Percentiles rank a stretch among this genome's conserved stretches.
Evolutionary conservation across 345 rosid genomes (phyloP).

Genomic region (Dipteronia sinensis): DNA sequence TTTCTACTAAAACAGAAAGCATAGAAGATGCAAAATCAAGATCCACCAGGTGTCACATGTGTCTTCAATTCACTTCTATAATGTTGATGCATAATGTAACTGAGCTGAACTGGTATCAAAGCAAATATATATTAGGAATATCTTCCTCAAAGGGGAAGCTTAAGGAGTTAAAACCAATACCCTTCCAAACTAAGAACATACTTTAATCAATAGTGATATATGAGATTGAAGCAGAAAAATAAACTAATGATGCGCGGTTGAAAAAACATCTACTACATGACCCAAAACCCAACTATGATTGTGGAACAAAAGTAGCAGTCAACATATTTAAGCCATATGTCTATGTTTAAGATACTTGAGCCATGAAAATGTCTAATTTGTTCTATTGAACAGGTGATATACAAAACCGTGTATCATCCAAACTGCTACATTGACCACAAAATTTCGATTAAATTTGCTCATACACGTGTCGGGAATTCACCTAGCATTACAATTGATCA

Average conservation of each 20-base stretch:
- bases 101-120: constrained; percentile 27
- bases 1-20: constrained; percentile 47
- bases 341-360: not conserved
- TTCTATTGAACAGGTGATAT: not conserved
- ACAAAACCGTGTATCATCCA: not conserved
- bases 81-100: constrained; percentile 26
- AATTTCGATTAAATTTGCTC: not conserved
- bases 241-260: not conserved
- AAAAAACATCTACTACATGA: not conserved
- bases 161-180: not conserved
- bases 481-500: not conserved
- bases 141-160: constrained; percentile 13
- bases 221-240: not conserved
- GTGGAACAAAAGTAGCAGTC: not conserved
- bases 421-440: not conserved
- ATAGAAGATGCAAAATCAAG: constrained; percentile 45
- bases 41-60: constrained; percentile 20
- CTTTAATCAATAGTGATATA: not conserved
- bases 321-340: constrained; percentile 7
- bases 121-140: constrained; percentile 12
- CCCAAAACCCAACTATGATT: constrained; percentile 5
- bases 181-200: constrained; percentile 2
- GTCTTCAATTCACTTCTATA: constrained; percentile 26
- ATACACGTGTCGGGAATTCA: not conserved
- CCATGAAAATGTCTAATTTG: not conserved